These are phyloP conservation scores for Stipa capillata DNA, from an alignment of 176 grass and related monocot genomes.

Conservation along the genomic window DNA sequence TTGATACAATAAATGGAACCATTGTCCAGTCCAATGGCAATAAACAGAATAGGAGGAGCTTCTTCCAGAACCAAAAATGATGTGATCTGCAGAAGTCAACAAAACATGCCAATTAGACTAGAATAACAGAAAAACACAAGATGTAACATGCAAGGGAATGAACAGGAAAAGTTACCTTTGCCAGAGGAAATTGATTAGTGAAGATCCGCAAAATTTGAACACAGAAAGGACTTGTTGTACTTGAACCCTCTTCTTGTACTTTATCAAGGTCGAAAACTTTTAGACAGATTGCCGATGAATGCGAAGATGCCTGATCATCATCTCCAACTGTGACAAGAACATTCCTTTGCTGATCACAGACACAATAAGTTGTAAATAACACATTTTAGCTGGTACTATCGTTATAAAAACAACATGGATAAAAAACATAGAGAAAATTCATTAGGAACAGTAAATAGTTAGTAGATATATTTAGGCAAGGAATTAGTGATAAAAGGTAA, in stretches of 20 bases:
- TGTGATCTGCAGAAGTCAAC: conserved; percentile 56
- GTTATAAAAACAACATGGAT: background rate
- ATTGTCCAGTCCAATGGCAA: conserved; percentile 73
- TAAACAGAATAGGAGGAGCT: conserved; percentile 77
- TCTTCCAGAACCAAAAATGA: conserved; percentile 98
- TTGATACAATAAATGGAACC: conserved; percentile 97
- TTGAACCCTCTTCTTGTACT: conserved; percentile 92
- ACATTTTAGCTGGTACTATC: background rate
- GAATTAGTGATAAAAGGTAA: background rate
- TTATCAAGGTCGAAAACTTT: conserved; percentile 99
- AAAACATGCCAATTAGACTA: conserved; percentile 9
- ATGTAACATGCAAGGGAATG: background rate
- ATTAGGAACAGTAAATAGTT: background rate
- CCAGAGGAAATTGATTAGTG: conserved; percentile 83
- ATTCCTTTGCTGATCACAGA: conserved; percentile 78
- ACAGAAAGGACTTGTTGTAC: conserved; percentile 76
- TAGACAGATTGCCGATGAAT: conserved; percentile 64
- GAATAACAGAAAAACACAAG: background rate
- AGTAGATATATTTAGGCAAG: background rate
- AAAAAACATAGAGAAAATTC: background rate
- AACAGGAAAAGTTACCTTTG: conserved; percentile 51
- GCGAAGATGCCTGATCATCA: conserved; percentile 73
- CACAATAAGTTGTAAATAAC: background rate
- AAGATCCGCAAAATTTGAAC: conserved; percentile 90
- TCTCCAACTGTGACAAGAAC: conserved; percentile 81